Evolutionary conservation across 257 asterid genomes (phyloP).

Genomic region (Penstemon eatonii): DNA sequence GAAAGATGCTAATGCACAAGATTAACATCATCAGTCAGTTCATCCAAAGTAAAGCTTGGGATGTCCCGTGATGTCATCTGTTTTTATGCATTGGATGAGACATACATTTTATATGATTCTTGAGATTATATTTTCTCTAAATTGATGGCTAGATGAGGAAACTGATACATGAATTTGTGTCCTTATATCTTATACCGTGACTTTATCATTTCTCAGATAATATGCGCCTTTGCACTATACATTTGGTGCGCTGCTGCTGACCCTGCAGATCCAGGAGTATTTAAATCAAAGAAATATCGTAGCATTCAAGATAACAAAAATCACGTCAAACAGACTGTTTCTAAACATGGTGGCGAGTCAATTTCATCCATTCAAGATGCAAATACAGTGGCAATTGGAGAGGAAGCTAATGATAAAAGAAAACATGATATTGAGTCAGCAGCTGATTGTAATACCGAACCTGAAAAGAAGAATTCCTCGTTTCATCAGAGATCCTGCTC

Average conservation of each 20-base stretch:
- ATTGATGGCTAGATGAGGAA: conserved; percentile 1
- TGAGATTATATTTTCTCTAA: not conserved
- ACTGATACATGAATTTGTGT: not conserved
- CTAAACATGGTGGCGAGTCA: conserved; percentile 66
- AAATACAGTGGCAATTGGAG: conserved; percentile 42
- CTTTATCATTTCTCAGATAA: conserved; percentile 51
- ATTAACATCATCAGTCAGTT: not conserved
- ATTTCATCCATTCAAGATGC: conserved; percentile 57
- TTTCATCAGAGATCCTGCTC: conserved; percentile 36
- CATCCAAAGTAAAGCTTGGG: not conserved
- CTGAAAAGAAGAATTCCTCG: conserved; percentile 32
- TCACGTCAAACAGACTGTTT: conserved; percentile 34
- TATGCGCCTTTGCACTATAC: conserved; percentile 74
- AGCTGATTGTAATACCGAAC: conserved; percentile 40
- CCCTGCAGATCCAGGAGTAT: conserved; percentile 95
- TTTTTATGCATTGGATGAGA: not conserved
- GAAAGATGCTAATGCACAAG: too few relatives aligned
- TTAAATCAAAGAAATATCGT: conserved; percentile 78
- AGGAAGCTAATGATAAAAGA: conserved; percentile 41
- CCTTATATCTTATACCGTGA: not conserved
- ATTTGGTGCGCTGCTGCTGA: conserved; percentile 96
- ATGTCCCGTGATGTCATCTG: not conserved
- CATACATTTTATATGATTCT: not conserved
- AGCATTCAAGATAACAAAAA: conserved; percentile 50
- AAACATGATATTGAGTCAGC: conserved; percentile 38